Base-by-base conservation (phyloP, 306 rosid species). In the Boehmeria nivea region DNA sequence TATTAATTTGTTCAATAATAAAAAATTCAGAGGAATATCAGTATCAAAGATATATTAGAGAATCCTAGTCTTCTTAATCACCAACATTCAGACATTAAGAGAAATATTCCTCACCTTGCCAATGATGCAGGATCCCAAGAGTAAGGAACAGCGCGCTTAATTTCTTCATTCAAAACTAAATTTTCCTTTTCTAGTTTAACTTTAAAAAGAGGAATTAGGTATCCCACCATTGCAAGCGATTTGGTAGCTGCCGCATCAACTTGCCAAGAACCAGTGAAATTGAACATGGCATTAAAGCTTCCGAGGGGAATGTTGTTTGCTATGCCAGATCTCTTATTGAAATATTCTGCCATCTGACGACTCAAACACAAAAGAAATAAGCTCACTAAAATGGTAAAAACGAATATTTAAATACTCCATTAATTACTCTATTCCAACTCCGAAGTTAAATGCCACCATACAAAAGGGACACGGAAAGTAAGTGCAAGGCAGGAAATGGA, bases 171-270 rank as follows among this genome's bases (percentile, higher is more conserved):
- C 74, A 89, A 75, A 23, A 62, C 75, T 74, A 89, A 68, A 73
- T 69, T 80, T 46, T 16, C 50, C 47, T 74, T 77, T 43, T 66
- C 76, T 66, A 89, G 60, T 68, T 68, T 73, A 59, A 89, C 94
- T 69, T 64, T 76, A 18, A 66, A 78, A 4, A 86, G 66, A 11
- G 97, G 94, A 65, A 79, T 77, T 60, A 69, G 71, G 73, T 70
- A 78, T 72, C 97, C 97, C 66, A 89, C 77, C 95, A 89, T 72
- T 16, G 95, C 88, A 73, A 89, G 97, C 61, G 94, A 86, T 84
- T 89, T 89, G 46, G 97, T 86, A 31, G 86, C 57, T 37, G 94
- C 82, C 12, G 84, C 94, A 60, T 89, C 97, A 36, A 78, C 75
- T 79, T 76, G 83, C 86, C 84, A 83, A 26, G 84, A 81, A 61